Evolutionary conservation across 108 stramenopile species (phyloP).

Genomic region (Cyclotella kingstonii): DNA sequence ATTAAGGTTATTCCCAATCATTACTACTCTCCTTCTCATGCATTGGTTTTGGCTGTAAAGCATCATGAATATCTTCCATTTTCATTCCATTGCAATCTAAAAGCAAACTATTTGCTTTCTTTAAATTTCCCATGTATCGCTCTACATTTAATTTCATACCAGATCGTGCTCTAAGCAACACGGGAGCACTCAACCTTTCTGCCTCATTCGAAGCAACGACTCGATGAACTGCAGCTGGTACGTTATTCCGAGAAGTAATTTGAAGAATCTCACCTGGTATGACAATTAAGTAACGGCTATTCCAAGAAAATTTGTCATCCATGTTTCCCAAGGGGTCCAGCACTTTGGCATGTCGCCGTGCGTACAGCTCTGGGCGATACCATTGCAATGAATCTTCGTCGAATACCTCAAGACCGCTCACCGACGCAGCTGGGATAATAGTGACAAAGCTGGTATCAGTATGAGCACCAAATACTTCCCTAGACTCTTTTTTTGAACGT

Average conservation of each 20-base stretch:
- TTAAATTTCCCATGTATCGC: slow-evolving; percentile 61
- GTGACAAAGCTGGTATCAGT: slow-evolving; percentile 79
- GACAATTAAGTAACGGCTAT: slow-evolving; percentile 69
- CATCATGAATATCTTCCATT: slow-evolving; percentile 76
- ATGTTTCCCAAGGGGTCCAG: slow-evolving; percentile 27
- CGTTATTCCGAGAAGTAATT: slow-evolving; percentile 66
- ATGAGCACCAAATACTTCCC: slow-evolving; percentile 79
- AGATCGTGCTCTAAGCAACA: slow-evolving; percentile 67
- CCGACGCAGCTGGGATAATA: slow-evolving; percentile 67
- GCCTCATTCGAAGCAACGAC: slow-evolving; percentile 55
- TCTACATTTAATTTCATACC: slow-evolving; percentile 54
- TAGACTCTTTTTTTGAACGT: slow-evolving; percentile 24
- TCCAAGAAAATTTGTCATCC: slow-evolving; percentile 59
- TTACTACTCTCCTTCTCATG: neutral
- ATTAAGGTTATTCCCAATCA: neutral
- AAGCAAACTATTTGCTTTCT: slow-evolving; percentile 50
- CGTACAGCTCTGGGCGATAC: slow-evolving; percentile 78
- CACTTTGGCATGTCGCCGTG: slow-evolving; percentile 43
- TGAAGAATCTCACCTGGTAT: slow-evolving; percentile 84
- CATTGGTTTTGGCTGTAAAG: slow-evolving; percentile 36
- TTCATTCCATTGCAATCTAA: slow-evolving; percentile 61
- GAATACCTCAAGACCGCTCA: slow-evolving; percentile 78
- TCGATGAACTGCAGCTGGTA: slow-evolving; percentile 77
- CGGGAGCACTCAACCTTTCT: slow-evolving; percentile 59
- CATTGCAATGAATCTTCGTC: slow-evolving; percentile 74